Percentiles rank a stretch among this genome's conserved stretches.
Evolutionary conservation across 2,329 filamentous ascomycete species (phyloP).

Genomic region (Colletotrichum tropicicola): DNA sequence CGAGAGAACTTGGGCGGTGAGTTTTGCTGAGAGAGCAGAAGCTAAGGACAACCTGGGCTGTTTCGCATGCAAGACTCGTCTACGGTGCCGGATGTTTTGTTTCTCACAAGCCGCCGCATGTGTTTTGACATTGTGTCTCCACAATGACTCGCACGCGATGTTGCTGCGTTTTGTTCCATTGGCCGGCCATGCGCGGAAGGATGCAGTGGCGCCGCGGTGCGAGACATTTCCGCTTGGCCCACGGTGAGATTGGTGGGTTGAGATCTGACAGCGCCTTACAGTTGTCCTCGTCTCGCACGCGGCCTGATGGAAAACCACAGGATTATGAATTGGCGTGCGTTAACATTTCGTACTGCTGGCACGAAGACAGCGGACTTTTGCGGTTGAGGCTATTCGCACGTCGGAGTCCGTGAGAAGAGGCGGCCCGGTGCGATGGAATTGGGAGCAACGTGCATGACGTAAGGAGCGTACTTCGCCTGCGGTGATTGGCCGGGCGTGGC

Average conservation of each 20-base stretch:
- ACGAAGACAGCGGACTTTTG: not conserved
- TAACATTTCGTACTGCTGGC: too few relatives aligned
- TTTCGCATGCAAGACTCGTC: not conserved
- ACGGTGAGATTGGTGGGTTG: not conserved
- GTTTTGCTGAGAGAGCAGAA: not conserved
- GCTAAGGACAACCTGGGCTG: not conserved
- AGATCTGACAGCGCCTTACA: too few relatives aligned
- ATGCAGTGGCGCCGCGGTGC: not conserved
- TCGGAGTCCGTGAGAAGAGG: too few relatives aligned
- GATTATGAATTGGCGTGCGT: too few relatives aligned
- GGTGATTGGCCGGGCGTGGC: not conserved
- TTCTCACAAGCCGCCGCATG: not conserved
- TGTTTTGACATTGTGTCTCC: not conserved
- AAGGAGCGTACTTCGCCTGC: not conserved
- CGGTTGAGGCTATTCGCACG: not conserved
- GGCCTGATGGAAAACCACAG: too few relatives aligned
- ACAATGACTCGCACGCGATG: conserved; percentile 5
- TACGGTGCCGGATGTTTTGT: not conserved
- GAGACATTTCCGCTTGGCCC: not conserved
- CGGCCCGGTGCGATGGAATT: too few relatives aligned
- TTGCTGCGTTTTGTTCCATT: not conserved
- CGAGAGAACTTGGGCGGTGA: not conserved
- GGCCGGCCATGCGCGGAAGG: conserved; percentile 1
- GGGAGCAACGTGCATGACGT: conserved; percentile 15
- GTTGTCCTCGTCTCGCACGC: too few relatives aligned